These are phyloP conservation scores for Mycena leptocephala DNA, from an alignment of 768 basidiomycete genomes.

Conservation along the genomic window DNA sequence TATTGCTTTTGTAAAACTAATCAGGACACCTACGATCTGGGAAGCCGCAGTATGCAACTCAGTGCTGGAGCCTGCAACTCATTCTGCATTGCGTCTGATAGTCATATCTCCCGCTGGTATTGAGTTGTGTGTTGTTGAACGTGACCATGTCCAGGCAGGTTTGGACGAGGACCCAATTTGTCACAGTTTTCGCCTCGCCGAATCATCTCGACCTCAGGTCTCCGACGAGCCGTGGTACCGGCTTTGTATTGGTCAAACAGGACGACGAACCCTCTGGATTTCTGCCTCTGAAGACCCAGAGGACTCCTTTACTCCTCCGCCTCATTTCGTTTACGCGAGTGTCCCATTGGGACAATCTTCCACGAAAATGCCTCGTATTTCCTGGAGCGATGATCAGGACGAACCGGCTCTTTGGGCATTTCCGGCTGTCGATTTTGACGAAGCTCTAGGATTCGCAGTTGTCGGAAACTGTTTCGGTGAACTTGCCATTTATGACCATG, in stretches of 20 bases:
- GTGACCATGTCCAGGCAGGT: neutral
- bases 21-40: constrained; percentile 3
- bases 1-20: neutral
- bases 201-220: neutral
- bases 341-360: neutral
- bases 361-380: neutral
- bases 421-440: constrained; percentile 24
- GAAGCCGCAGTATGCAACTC: neutral
- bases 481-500: constrained; percentile 20
- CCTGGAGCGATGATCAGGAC: constrained; percentile 4
- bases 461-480: constrained; percentile 34
- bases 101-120: neutral
- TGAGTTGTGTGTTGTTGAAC: neutral
- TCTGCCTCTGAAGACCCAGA: neutral
- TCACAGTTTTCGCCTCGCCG: neutral
- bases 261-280: constrained; percentile 14
- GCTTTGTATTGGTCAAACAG: neutral
- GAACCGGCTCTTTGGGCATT: constrained; percentile 25
- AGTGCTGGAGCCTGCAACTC: too few species aligned
- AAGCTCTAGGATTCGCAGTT: constrained; percentile 28
- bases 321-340: neutral
- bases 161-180: neutral
- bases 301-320: neutral
- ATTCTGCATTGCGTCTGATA: neutral
- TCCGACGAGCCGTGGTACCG: constrained; percentile 14